Percentiles rank a stretch among this genome's conserved stretches.
These are phyloP conservation scores for Phlyctochytrium planicorne DNA, from an alignment of 192 early-diverging fungal species.

Conservation along the genomic window DNA sequence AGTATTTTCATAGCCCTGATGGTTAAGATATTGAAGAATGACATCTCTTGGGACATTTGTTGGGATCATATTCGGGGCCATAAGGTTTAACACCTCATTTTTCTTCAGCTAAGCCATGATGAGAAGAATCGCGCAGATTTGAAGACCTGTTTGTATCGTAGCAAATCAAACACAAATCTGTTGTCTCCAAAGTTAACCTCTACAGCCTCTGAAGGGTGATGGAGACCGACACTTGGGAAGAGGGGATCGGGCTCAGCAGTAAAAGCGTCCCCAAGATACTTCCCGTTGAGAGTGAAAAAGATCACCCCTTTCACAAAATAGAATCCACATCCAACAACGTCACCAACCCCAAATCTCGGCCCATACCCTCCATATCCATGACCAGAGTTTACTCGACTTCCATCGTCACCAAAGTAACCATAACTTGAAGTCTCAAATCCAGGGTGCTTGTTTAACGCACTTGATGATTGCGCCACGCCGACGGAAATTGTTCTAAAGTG, in stretches of 20 bases:
- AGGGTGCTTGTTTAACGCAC: not conserved
- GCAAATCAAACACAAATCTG: not conserved
- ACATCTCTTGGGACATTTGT: not conserved
- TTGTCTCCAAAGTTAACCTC: not conserved
- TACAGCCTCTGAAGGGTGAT: not conserved
- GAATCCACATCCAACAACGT: conserved; percentile 18
- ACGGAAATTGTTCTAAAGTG: not conserved
- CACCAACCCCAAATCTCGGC: conserved; percentile 17
- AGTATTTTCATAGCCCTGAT: not conserved
- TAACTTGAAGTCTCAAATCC: not conserved
- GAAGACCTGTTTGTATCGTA: not conserved
- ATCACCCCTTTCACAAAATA: conserved; percentile 7
- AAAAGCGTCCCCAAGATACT: conserved; percentile 16
- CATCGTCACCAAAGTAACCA: conserved; percentile 6
- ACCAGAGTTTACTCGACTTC: not conserved
- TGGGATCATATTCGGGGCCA: not conserved
- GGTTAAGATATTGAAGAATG: not conserved
- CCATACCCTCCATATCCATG: not conserved
- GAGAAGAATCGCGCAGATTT: not conserved
- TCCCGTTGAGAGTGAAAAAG: conserved; percentile 18
- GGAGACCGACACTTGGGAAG: not conserved
- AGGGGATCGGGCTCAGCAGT: not conserved
- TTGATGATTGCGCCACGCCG: not conserved
- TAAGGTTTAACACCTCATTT: not conserved
- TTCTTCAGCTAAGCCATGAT: not conserved